A percentile compares a stretch with the other conserved stretches of the same genome.
These are phyloP conservation scores for Polyporus tsugae DNA, from an alignment of 1,284 basidiomycete genomes.

Conservation along the genomic window DNA sequence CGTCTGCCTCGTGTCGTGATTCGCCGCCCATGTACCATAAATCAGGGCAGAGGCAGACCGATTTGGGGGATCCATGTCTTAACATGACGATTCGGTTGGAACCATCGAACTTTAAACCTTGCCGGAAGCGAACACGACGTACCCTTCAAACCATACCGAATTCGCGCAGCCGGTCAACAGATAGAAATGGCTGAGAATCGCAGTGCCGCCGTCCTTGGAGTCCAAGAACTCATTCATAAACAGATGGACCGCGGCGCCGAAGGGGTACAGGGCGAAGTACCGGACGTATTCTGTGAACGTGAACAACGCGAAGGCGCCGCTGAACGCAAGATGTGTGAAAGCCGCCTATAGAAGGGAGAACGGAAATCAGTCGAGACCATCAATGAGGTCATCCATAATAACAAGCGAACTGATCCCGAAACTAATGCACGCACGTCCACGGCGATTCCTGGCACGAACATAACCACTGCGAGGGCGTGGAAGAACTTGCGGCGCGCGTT, in stretches of 20 bases:
- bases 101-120: background rate
- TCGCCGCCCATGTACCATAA: background rate
- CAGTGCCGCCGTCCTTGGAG: conserved; percentile 94
- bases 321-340: conserved; percentile 95
- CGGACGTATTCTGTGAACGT: conserved; percentile 97
- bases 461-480: conserved; percentile 93
- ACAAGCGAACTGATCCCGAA: background rate
- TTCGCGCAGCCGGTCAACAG: conserved; percentile 94
- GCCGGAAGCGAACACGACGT: conserved; percentile 42
- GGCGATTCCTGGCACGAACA: conserved; percentile 95
- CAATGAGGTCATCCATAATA: conserved; percentile 10
- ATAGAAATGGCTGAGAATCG: conserved; percentile 98
- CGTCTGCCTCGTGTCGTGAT: background rate
- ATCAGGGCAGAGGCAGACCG: background rate
- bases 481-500: conserved; percentile 99
- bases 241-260: conserved; percentile 92
- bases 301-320: conserved; percentile 91
- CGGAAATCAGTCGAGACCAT: conserved; percentile 16
- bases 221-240: conserved; percentile 99
- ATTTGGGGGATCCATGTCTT: background rate
- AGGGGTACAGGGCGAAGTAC: conserved; percentile 98
- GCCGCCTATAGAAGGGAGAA: conserved; percentile 72
- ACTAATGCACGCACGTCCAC: conserved; percentile 78
- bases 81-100: background rate
- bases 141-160: conserved; percentile 96